A percentile compares a stretch with the other conserved stretches of the same genome.
Conservation (phyloP, 169 alveolate genomes). For the Prorocentrum cordatum region DNA sequence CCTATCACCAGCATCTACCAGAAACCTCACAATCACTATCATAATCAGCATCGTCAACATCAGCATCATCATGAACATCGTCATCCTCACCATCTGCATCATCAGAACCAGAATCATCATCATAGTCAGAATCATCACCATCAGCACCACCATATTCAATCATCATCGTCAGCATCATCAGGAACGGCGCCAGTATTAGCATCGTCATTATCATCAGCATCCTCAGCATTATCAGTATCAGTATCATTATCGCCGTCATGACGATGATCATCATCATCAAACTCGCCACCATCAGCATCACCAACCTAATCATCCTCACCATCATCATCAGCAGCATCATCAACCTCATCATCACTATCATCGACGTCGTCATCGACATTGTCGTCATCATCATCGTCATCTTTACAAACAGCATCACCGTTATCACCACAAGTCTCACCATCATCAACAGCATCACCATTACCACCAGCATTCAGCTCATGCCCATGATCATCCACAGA, state of each 20-base stretch:
- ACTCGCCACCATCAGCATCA: not conserved
- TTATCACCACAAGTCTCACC: not conserved
- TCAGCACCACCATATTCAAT: not conserved
- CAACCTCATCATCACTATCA: not conserved
- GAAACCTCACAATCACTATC: not conserved
- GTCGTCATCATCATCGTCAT: not conserved
- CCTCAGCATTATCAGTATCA: not conserved
- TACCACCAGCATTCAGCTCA: not conserved
- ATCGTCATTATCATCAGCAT: not conserved
- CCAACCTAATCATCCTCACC: not conserved
- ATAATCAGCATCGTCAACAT: not conserved
- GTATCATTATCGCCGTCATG: not conserved
- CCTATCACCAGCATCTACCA: not conserved
- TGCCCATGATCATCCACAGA: not conserved
- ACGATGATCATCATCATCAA: not conserved
- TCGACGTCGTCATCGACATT: not conserved
- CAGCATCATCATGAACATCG: not conserved
- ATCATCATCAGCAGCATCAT: not conserved
- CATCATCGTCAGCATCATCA: not conserved
- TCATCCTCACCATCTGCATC: not conserved
- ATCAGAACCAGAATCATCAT: not conserved
- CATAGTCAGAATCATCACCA: not conserved
- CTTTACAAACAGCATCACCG: not conserved
- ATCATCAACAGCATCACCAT: not conserved
- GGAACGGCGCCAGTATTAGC: not conserved